Percentiles rank a stretch among this genome's conserved stretches.
Evolutionary conservation across 805 yeast species (phyloP).

Genomic region (Wickerhamiella sorbophila): DNA sequence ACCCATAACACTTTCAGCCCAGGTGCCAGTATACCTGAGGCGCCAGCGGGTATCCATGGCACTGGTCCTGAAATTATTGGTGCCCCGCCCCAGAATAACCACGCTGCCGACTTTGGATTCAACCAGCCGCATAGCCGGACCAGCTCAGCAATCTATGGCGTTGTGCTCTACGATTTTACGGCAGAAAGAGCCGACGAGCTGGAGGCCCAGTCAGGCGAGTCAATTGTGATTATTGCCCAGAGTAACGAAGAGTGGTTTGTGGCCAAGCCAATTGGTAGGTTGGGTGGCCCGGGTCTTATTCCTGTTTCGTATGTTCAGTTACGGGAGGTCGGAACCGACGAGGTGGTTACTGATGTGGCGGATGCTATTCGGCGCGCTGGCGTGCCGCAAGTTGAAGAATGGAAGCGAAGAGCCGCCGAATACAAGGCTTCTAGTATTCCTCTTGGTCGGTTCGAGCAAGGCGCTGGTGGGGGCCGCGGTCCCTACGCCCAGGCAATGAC

Average conservation of each 20-base stretch:
- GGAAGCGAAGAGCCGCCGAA: constrained; percentile 83
- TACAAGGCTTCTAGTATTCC: constrained; percentile 85
- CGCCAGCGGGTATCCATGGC: not conserved
- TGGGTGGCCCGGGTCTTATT: constrained; percentile 95
- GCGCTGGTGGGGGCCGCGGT: not conserved
- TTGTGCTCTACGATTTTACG: constrained; percentile 69
- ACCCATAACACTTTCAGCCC: not conserved
- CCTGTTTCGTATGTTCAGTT: constrained; percentile 84
- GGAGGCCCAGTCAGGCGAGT: constrained; percentile 72
- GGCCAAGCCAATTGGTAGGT: constrained; percentile 85
- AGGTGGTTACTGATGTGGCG: constrained; percentile 40
- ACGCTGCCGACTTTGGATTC: too few species aligned
- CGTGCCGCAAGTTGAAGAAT: constrained; percentile 86
- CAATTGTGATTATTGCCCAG: constrained; percentile 86
- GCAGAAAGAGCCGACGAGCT: constrained; percentile 80
- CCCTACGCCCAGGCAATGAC: not conserved
- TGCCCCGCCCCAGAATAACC: constrained; percentile 2
- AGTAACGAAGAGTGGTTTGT: constrained; percentile 96
- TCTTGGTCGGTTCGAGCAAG: constrained; percentile 36
- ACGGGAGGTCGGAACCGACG: constrained; percentile 57
- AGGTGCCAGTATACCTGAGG: not conserved
- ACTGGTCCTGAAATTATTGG: constrained; percentile 5
- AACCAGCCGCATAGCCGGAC: too few species aligned
- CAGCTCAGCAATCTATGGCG: constrained; percentile 48
- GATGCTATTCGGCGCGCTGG: constrained; percentile 51